Base-by-base conservation (phyloP, 495 filamentous ascomycete species). In the Bathelium albidoporum region DNA sequence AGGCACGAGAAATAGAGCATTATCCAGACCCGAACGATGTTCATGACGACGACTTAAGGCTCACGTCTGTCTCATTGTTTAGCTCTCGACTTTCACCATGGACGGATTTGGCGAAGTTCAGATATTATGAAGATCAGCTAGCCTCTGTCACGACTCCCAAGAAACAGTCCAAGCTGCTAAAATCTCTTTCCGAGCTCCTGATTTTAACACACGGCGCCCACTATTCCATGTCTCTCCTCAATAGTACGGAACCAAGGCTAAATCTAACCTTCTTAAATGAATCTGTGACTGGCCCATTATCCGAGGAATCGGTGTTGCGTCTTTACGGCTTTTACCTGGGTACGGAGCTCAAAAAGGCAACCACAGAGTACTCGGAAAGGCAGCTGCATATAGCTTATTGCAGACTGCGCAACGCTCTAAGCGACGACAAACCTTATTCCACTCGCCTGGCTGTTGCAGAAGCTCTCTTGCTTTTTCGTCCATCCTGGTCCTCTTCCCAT, bases 401-500 rank as follows among this genome's bases (percentile, higher is more conserved):
- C 55, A 14, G 24, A 11, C 20, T 55, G 16, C 49, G 24, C 10
- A 3, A 26, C 14, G 24, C 18, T 18, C 53, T 62, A 10, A 31
- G 64, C 22, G 43, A 53, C 14, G 32, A 59, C 4, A 4, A 31
- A 2, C 39, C 34, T 10, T 20, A 63, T 1, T 62, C 61, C 31
- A 45, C 59, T 9, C 55, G 53, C 1, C 31, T 59, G 49, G 68
- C 68, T 0, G 68, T 44, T 43, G 68, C 68, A 5, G 18, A 36
- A 11, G 31, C 68, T 14, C 29, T 69, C 28, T 22, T 7, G 1
- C 62, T 45, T 1, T 14, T 69, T 16, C 18, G 22, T 16, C 9
- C 24, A 10, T 12, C 31, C 2, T 67, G 68, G 65, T 1, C 7
- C 1, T 31, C 36, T 16, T 18, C 31, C 20, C 7, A 59, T 34